Percentiles rank a stretch among this genome's conserved stretches.
Conservation (phyloP, 2,329 filamentous ascomycete genomes). For the Cladosporium austrohemisphaericum region DNA sequence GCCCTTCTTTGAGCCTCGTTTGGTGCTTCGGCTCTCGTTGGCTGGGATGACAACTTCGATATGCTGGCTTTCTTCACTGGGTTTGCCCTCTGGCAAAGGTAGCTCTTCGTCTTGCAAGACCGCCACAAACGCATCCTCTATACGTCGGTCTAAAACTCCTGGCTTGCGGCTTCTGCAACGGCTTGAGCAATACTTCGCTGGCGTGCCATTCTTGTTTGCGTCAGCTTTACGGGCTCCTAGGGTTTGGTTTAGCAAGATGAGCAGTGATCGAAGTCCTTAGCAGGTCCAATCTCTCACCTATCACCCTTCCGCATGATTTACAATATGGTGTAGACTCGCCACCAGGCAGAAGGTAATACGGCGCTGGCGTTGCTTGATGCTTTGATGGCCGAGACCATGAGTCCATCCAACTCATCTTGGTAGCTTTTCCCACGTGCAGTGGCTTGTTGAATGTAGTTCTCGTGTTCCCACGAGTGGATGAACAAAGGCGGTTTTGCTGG, state of each 20-base stretch:
- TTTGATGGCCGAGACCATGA: conserved; percentile 8
- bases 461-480: neutral
- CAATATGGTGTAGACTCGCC: conserved; percentile 42
- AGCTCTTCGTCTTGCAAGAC: conserved; percentile 34
- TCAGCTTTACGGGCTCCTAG: conserved; percentile 19
- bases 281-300: conserved; percentile 25
- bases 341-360: conserved; percentile 7
- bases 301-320: conserved; percentile 55
- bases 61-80: neutral
- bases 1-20: too few species aligned
- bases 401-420: conserved; percentile 13
- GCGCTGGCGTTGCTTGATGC: conserved; percentile 2
- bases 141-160: conserved; percentile 46
- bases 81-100: neutral
- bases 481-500: too few species aligned
- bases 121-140: conserved; percentile 49
- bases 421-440: neutral
- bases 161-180: conserved; percentile 53
- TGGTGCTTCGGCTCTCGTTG: too few species aligned
- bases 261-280: too few species aligned
- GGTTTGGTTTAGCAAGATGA: conserved; percentile 16
- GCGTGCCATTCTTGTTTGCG: conserved; percentile 28
- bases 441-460: neutral
- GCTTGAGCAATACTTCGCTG: conserved; percentile 56
- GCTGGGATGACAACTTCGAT: too few species aligned